Base-by-base conservation (phyloP, 306 rosid species). In the Vigna hirtella region DNA sequence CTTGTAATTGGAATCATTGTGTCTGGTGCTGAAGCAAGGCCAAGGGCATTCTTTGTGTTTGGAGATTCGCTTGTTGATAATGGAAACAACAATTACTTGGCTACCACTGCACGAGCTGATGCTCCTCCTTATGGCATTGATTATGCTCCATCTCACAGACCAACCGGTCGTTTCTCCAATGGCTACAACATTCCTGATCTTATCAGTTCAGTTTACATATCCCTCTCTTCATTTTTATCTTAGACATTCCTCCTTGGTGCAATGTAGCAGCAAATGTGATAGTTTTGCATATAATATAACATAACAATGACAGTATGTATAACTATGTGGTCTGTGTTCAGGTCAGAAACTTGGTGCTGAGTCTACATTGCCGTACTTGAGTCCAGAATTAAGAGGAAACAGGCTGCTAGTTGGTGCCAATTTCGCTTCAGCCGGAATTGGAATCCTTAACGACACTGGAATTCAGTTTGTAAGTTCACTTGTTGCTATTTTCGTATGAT, bases 1-100 rank as follows among this genome's bases (percentile, higher is more conserved):
- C 0, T 83, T 0, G 26, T 68, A 12, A 2, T 75, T 76, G 83
- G 79, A 28, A 45, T 9, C 32, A 34, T 28, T 20, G 72, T 65
- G 11, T 47, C 30, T n/a, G 76, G 15, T 6, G 81, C 48, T 53
- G 87, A 73, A 55, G 84, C 58, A 1, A 55, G 36, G 17, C 74
- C 78, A 76, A 85, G 89, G 36, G 89, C 93, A 5, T 90, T 92
- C 80, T 84, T 92, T 17, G 97, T 92, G 7, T 92, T 92, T 68
- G 97, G 97, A 42, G 97, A 92, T 69, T 92, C 97, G 4, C 81
- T 92, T 1, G 97, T 92, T 26, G 97, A 92, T 66, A 92, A 8
- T 76, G 97, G 97, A 72, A 92, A 92, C 74, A 92, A 92, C 76
- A 81, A 92, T 77, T 92, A 87, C 81, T 73, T 92, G 51, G 88